Base-by-base conservation (phyloP, 1,284 basidiomycete genomes). In the Takashimella tepidaria region DNA sequence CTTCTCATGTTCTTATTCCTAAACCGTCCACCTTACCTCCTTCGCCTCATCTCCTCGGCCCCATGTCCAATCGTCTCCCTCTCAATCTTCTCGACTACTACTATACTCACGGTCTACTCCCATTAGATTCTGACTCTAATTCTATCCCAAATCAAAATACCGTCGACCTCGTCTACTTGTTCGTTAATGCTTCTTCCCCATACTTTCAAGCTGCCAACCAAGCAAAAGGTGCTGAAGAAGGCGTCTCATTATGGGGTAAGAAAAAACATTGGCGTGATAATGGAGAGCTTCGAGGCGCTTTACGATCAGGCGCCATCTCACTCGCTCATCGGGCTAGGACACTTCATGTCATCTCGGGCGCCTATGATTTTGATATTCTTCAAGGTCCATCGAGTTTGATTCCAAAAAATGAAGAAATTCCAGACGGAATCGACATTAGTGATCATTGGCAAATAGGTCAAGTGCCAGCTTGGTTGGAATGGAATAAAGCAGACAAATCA, bases 201-300 rank as follows among this genome's bases (percentile, higher is more conserved):
- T 61, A 58, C 31, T 62, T 72, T 19, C 56, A 54, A 12, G 46
- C 48, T 1, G 69, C 58, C 13, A 57, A 64, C 57, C 31, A 54
- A 10, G 45, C 43, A 5, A 55, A 62, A n/a, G 60, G 58, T 5
- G 50, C 44, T 12, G 41, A 49, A 20, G 68, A 72, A 49, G 62
- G 61, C 1, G 16, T 63, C 23, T 20, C 41, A 16, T 11, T 16
- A 19, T 20, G 47, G 11, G 43, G 48, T n/a, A 49, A 49, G 22
- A 64, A 61, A 3, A 53, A 59, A 22, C 66, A 67, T 45, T 73
- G 61, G 63, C 50, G 71, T 19, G 71, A 73, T 52, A 73, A 73
- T 48, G 70, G 70, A 37, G 71, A 73, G 57, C 55, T 73, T 22
- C 50, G 68, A 31, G 69, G 69, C 10, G 62, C 69, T 1, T 50